These are phyloP conservation scores for Podila epigama DNA, from an alignment of 192 early-diverging fungal genomes.

Conservation along the genomic window DNA sequence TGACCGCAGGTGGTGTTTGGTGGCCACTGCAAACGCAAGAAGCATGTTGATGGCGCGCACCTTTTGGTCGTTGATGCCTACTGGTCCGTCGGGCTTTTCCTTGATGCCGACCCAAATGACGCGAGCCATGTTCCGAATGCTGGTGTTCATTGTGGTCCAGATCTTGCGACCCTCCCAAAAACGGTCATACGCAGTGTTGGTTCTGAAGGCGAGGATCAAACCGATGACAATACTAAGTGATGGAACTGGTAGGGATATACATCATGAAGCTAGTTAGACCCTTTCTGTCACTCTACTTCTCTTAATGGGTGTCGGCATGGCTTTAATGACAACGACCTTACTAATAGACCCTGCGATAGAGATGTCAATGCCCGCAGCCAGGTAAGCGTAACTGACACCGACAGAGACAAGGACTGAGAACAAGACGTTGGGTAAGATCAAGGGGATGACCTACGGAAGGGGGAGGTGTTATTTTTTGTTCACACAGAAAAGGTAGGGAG, in stretches of 20 bases:
- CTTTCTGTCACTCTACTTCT: too few species aligned
- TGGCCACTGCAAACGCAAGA: conserved; percentile 60
- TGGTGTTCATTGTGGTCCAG: conserved; percentile 69
- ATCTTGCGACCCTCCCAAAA: conserved; percentile 83
- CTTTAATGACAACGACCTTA: conserved; percentile 20
- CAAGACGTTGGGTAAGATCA: conserved; percentile 43
- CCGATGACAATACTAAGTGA: conserved; percentile 67
- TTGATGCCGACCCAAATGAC: conserved; percentile 72
- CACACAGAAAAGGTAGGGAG: background rate
- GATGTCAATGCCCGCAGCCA: conserved; percentile 31
- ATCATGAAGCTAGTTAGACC: background rate
- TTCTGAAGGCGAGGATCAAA: conserved; percentile 85
- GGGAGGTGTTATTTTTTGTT: background rate
- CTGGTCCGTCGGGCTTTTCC: conserved; percentile 44
- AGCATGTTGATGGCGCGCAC: conserved; percentile 63
- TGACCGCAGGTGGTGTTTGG: conserved; percentile 65
- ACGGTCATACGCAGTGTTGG: conserved; percentile 77
- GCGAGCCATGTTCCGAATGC: conserved; percentile 73
- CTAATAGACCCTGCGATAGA: conserved; percentile 41
- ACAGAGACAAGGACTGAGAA: conserved; percentile 33
- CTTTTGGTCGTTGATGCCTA: conserved; percentile 60
- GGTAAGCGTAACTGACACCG: conserved; percentile 38
- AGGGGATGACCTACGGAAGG: conserved; percentile 32
- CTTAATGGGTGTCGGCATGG: too few species aligned
- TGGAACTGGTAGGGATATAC: conserved; percentile 29